Evolutionary conservation across 441 rosid genomes (phyloP).

Genomic region (Bocquillonia castaneifolia): DNA sequence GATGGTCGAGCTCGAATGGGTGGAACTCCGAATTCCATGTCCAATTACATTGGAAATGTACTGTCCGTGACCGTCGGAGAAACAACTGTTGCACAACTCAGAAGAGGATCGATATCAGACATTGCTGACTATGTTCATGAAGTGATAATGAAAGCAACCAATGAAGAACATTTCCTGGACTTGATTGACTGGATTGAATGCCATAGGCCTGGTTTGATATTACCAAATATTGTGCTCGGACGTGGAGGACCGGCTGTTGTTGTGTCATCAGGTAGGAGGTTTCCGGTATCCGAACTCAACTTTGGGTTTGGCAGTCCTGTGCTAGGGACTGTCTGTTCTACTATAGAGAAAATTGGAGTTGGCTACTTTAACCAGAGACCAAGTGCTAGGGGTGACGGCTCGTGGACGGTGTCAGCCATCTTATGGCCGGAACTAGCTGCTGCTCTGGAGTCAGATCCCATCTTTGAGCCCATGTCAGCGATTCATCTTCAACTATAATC

Average conservation of each 20-base stretch:
- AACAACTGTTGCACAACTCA: slow-evolving; percentile 42
- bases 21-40: slow-evolving; percentile 26
- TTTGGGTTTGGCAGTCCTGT: slow-evolving; percentile 75
- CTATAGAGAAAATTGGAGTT: slow-evolving; percentile 61
- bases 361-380: slow-evolving; percentile 75
- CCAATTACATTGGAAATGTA: slow-evolving; percentile 69
- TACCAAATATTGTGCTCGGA: slow-evolving; percentile 57
- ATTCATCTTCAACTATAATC: slow-evolving; percentile 40
- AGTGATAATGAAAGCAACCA: slow-evolving; percentile 49
- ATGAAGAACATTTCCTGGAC: slow-evolving; percentile 61
- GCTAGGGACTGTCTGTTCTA: slow-evolving; percentile 58
- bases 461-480: slow-evolving; percentile 70
- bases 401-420: slow-evolving; percentile 74
- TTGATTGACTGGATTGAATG: slow-evolving; percentile 82
- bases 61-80: slow-evolving; percentile 66
- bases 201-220: slow-evolving; percentile 82
- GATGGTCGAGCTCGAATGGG: slow-evolving; percentile 61
- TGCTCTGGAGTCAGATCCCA: slow-evolving; percentile 63
- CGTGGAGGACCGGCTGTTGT: slow-evolving; percentile 69
- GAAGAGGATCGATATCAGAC: slow-evolving; percentile 47
- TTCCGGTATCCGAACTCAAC: slow-evolving; percentile 68
- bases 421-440: slow-evolving; percentile 70
- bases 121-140: slow-evolving; percentile 52
- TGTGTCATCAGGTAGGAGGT: slow-evolving; percentile 66
- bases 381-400: slow-evolving; percentile 62